Evolutionary conservation across 768 basidiomycete genomes (phyloP), one percentile per base, ranked within the genome.

Genomic region (Fomitopsis serialis): DNA sequence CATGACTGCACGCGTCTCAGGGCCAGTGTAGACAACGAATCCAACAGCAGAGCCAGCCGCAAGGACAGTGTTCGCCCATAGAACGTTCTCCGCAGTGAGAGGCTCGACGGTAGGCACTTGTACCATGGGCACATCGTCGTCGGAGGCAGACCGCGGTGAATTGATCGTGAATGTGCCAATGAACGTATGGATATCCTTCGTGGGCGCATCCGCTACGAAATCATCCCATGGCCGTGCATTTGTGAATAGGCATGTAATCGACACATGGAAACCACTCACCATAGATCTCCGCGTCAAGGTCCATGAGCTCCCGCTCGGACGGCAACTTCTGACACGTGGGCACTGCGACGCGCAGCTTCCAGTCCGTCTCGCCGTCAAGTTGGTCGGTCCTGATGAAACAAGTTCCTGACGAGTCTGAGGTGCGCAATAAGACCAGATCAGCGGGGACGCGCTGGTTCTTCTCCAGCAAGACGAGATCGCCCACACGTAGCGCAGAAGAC

Each of bases 321-420:
- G 78, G 63, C 48, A 94, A 66, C 59, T 85, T 86, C 73, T 97
- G 94, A 42, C 85, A 88, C 23, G 86, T 79, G 2, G 87, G 80
- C 1, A 96, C 85, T 1, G 96, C 94, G 1, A 97, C 89, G 3
- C 91, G 82, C 46, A 98, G 74, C 68, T 99, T 99, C 97, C 97
- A 98, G 63, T 99, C 97, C 3, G 97, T 99, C 71, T 99, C 97
- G 42, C 97, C 97, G 58, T 99, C 97, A 25, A 99, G 77, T 65
- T 98, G 97, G 70, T 99, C 97, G 1, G 96, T 99, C 10, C 97
- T 81, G 56, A 99, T 92, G 69, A 98, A 99, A 67, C 96, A 98
- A 1, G 94, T 94, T 2, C 97, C 97, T 23, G 87, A 86, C 2
- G 82, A 71, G 62, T 99, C 96, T 3, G 85, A 87, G 0, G 97